A percentile compares a stretch with the other conserved stretches of the same genome.
Conservation (phyloP, 768 basidiomycete species). For the Suillus placidus region DNA sequence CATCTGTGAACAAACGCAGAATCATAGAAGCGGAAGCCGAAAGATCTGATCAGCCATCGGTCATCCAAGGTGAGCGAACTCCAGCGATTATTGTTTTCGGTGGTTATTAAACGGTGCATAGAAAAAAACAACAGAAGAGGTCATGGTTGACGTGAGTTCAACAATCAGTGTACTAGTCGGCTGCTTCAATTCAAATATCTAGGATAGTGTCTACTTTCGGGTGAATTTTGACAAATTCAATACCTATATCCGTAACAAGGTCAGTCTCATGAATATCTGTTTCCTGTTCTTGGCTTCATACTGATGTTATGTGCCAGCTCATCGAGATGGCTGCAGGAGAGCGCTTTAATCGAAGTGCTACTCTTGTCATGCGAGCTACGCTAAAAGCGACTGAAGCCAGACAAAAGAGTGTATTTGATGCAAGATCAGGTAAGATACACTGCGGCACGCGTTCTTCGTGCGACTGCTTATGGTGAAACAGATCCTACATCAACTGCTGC, state of each 20-base stretch:
- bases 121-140: slow-evolving; percentile 54
- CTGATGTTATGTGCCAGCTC: slow-evolving; percentile 51
- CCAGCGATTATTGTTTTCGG: slow-evolving; percentile 8
- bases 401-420: slow-evolving; percentile 62
- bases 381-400: slow-evolving; percentile 69
- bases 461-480: slow-evolving; percentile 27
- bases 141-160: slow-evolving; percentile 66
- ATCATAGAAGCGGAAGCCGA: slow-evolving; percentile 64
- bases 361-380: slow-evolving; percentile 67
- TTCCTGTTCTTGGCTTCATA: slow-evolving; percentile 1
- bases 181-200: slow-evolving; percentile 5
- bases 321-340: slow-evolving; percentile 76
- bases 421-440: slow-evolving; percentile 56
- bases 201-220: slow-evolving; percentile 79
- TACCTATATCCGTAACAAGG: slow-evolving; percentile 84
- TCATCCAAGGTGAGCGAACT: slow-evolving; percentile 51
- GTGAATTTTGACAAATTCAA: slow-evolving; percentile 91
- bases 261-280: slow-evolving; percentile 36
- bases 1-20: slow-evolving; percentile 25
- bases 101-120: slow-evolving; percentile 34
- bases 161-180: neutral
- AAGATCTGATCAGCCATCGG: slow-evolving; percentile 46
- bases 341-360: slow-evolving; percentile 78
- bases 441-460: slow-evolving; percentile 4
- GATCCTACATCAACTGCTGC: slow-evolving; percentile 69